Conservation (phyloP, 2,329 filamentous ascomycete species). For the Dothiorella sarmentorum region DNA sequence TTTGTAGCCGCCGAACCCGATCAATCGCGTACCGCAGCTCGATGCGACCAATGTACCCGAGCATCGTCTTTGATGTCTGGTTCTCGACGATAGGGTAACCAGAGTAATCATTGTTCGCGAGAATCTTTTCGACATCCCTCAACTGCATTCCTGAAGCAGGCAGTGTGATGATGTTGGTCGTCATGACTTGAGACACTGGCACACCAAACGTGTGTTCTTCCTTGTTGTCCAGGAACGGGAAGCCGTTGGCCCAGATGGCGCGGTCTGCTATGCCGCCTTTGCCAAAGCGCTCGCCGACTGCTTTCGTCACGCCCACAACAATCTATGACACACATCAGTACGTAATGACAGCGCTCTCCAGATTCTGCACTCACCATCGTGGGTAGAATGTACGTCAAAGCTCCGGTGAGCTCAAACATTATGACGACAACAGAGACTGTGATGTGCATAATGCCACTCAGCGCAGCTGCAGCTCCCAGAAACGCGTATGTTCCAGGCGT, state of each 20-base stretch:
- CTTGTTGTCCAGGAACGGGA: slow-evolving; percentile 95
- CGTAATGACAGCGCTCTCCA: background rate
- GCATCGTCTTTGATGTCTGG: slow-evolving; percentile 62
- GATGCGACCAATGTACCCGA: slow-evolving; percentile 90
- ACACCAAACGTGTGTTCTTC: slow-evolving; percentile 97
- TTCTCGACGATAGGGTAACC: slow-evolving; percentile 91
- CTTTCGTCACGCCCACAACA: slow-evolving; percentile 94
- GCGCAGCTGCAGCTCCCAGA: slow-evolving; percentile 81
- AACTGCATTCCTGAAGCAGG: slow-evolving; percentile 72
- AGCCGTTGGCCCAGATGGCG: slow-evolving; percentile 98
- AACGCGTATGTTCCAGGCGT: slow-evolving; percentile 97
- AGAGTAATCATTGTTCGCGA: slow-evolving; percentile 78
- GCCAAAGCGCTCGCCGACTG: slow-evolving; percentile 84
- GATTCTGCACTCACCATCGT: slow-evolving; percentile 65
- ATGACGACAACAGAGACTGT: slow-evolving; percentile 97
- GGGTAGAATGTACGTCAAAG: slow-evolving; percentile 90
- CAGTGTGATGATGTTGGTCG: slow-evolving; percentile 67
- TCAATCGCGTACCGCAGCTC: slow-evolving; percentile 90
- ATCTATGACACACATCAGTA: slow-evolving; percentile 50
- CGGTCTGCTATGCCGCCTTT: slow-evolving; percentile 95
- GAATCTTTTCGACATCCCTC: slow-evolving; percentile 70
- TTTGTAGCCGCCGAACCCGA: slow-evolving; percentile 66
- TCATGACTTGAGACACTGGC: slow-evolving; percentile 89
- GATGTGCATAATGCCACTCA: slow-evolving; percentile 97
- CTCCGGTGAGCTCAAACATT: slow-evolving; percentile 99